Percentiles rank a stretch among this genome's conserved stretches.
These are phyloP conservation scores for Chenopodium formosanum DNA, from an alignment of 148 eudicot species.

Conservation along the genomic window DNA sequence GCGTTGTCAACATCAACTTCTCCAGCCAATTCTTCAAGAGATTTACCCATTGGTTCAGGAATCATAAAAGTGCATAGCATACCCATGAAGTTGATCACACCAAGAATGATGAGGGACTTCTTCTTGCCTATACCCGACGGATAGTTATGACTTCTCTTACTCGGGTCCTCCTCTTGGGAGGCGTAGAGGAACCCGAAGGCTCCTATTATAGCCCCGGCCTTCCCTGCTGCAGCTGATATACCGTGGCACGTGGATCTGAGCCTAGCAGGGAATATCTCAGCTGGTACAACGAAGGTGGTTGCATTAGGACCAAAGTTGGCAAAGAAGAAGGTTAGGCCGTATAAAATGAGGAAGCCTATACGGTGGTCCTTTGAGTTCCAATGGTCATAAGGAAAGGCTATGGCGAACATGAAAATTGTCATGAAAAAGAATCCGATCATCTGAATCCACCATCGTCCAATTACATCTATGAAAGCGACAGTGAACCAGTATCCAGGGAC, in stretches of 20 bases:
- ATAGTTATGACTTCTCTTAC: slow-evolving; percentile 16
- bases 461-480: slow-evolving; percentile 47
- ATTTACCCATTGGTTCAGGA: slow-evolving; percentile 54
- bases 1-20: slow-evolving; percentile 24
- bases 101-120: slow-evolving; percentile 34
- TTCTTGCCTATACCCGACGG: slow-evolving; percentile 37
- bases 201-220: slow-evolving; percentile 39
- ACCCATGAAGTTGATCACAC: slow-evolving; percentile 43
- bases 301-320: slow-evolving; percentile 42
- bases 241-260: slow-evolving; percentile 41
- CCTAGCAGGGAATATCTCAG: slow-evolving; percentile 40
- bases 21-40: slow-evolving; percentile 48
- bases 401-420: slow-evolving; percentile 73
- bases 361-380: slow-evolving; percentile 31
- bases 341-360: slow-evolving; percentile 29
- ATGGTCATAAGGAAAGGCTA: slow-evolving; percentile 60
- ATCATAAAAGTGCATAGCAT: slow-evolving; percentile 47
- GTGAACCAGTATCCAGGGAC: slow-evolving; percentile 78
- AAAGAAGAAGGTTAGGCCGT: slow-evolving; percentile 31
- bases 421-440: slow-evolving; percentile 41
- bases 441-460: slow-evolving; percentile 25
- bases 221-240: slow-evolving; percentile 36
- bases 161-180: slow-evolving; percentile 26
- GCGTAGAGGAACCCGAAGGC: slow-evolving; percentile 34
- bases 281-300: slow-evolving; percentile 34